Percentiles rank a stretch among this genome's conserved stretches.
These are phyloP conservation scores for Lathyrus oleraceus DNA, from an alignment of 306 rosid species.

Conservation along the genomic window DNA sequence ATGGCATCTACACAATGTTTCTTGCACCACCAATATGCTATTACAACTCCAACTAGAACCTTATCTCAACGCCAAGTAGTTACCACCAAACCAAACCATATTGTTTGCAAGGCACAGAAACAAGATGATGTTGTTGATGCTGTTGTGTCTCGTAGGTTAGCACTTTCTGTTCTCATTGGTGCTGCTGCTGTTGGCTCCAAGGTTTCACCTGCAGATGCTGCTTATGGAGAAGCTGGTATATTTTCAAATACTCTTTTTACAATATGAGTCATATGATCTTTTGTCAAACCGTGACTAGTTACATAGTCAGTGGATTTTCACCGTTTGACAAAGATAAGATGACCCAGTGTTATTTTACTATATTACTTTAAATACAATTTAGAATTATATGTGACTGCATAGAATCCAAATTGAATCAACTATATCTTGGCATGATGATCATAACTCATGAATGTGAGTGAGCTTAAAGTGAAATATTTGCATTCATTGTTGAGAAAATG, in stretches of 20 bases:
- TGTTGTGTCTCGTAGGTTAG: conserved; percentile 78
- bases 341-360: not conserved
- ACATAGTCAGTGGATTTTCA: not conserved
- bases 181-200: conserved; percentile 84
- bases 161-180: conserved; percentile 81
- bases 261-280: not conserved
- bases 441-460: not conserved
- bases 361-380: not conserved
- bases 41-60: conserved; percentile 52
- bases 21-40: conserved; percentile 76
- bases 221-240: conserved; percentile 92
- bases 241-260: not conserved
- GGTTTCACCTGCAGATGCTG: conserved; percentile 93
- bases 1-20: conserved; percentile 92
- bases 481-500: not conserved
- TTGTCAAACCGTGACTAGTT: not conserved
- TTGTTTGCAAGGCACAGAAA: conserved; percentile 83
- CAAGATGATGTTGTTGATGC: conserved; percentile 55
- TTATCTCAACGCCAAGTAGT: conserved; percentile 58
- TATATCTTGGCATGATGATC: not conserved
- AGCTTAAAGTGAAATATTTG: not conserved
- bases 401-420: not conserved
- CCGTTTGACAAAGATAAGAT: not conserved
- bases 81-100: conserved; percentile 48
- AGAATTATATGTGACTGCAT: not conserved